phyloP scores from a whole-genome alignment of 1,284 basidiomycete species.

The Pseudozyma sp. region DNA sequence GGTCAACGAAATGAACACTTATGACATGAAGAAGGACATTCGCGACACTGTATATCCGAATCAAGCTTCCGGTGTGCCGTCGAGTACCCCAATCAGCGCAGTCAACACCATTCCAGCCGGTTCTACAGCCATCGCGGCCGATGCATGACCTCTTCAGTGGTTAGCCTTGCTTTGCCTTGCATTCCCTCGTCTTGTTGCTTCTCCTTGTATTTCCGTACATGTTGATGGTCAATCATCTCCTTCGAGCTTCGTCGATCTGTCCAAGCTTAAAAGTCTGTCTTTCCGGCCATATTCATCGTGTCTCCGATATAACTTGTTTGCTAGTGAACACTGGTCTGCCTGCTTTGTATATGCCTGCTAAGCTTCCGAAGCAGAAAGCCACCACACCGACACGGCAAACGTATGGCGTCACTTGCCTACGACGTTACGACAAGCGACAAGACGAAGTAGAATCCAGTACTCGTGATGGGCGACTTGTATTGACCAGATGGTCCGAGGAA shows the following conservation, averaged over 20 bases:
- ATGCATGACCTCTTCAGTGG: constrained; percentile 7
- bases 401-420: neutral
- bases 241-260: too few species aligned
- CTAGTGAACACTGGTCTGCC: neutral
- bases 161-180: neutral
- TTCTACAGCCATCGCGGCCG: constrained; percentile 35
- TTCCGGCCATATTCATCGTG: too few species aligned
- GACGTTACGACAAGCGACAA: neutral
- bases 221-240: too few species aligned
- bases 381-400: neutral
- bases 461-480: neutral
- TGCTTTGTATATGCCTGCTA: neutral
- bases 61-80: neutral
- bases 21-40: constrained; percentile 52
- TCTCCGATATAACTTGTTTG: too few species aligned
- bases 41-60: constrained; percentile 28
- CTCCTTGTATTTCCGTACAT: neutral
- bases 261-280: too few species aligned
- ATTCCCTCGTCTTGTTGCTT: neutral
- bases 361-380: neutral
- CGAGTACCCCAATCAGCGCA: neutral
- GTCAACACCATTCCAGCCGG: neutral
- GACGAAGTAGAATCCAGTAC: neutral
- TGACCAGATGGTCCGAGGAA: neutral
- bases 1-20: constrained; percentile 57